A percentile compares a stretch with the other conserved stretches of the same genome.
Conservation (phyloP, 495 filamentous ascomycete genomes). For the Ascodesmis nigricans region DNA sequence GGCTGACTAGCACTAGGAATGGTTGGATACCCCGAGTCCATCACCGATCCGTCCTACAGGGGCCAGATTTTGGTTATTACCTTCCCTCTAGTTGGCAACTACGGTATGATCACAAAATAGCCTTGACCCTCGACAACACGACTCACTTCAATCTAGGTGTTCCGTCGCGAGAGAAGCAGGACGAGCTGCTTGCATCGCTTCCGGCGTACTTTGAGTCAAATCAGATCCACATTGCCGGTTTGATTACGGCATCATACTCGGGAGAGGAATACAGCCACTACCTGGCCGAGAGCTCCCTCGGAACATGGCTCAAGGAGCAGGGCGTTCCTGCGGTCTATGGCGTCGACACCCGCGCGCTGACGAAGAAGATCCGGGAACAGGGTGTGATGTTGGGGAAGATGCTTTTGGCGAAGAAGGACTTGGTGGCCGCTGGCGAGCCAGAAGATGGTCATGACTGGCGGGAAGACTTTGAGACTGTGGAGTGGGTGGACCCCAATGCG, state of each 20-base stretch:
- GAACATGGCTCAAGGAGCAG: conserved; percentile 87
- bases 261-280: conserved; percentile 90
- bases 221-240: conserved; percentile 76
- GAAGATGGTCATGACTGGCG: conserved; percentile 33
- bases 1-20: conserved; percentile 35
- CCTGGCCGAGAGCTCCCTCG: conserved; percentile 70
- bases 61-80: conserved; percentile 83
- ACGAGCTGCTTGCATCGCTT: conserved; percentile 58
- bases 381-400: conserved; percentile 93
- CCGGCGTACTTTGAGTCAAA: conserved; percentile 80
- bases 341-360: conserved; percentile 81
- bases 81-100: conserved; percentile 80
- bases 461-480: conserved; percentile 41
- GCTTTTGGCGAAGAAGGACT: conserved; percentile 41
- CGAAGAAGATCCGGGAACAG: conserved; percentile 77
- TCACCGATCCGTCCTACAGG: conserved; percentile 82
- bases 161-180: conserved; percentile 58
- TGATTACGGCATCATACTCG: conserved; percentile 73
- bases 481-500: conserved; percentile 79
- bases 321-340: conserved; percentile 90
- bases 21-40: conserved; percentile 93
- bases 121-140: not conserved
- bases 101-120: conserved; percentile 30
- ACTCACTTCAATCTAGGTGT: conserved; percentile 27
- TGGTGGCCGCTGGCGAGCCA: conserved; percentile 28